Base-by-base conservation (phyloP, 2,329 filamentous ascomycete genomes). In the Geosmithia morbida region DNA sequence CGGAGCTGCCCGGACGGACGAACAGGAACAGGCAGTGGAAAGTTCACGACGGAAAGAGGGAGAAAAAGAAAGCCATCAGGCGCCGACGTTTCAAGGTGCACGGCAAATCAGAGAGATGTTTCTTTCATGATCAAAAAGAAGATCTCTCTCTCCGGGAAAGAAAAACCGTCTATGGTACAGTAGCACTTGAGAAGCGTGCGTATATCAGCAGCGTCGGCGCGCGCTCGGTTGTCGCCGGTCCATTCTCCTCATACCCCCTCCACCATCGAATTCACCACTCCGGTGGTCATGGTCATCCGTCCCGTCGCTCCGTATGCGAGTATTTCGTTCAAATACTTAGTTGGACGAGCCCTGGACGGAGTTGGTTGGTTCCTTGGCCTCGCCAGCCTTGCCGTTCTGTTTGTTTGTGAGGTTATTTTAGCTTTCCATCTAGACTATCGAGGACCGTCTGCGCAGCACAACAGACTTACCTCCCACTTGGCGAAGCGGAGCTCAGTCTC, bases 381-480 rank as follows among this genome's bases (percentile, higher is more conserved):
- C 90, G 65, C 87, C 85, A 74, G 94, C 87, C 81, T 95, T 96
- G 75, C 92, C 92, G 72, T 88, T 87, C 92, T 97, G 68, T 59
- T 62, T 26, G 22, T 26, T 26, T 26, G 4, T 26, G 59, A 61
- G 62, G 55, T 60, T 40, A 61, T 60, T 60, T 61, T 54, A 46
- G n/a, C 48, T 47, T 40, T 39, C 44, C 14, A 40, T 41, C 20
- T 17, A 14, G 39, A 29, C 47, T 41, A 22, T 43, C 47, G 46
- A 41, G 45, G 26, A 46, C 33, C 19, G 18, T 17, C 10, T 16
- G 16, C 14, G 16, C 19, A 10, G 6, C 8, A 17, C 7, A 17
- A 42, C 57, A 26, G 8, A 26, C 64, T 53, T 71, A 98, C 92
- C 80, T 87, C 75, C 92, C 92, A 98, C 78, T 90, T 94, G 57